Base-by-base conservation (phyloP, 495 filamentous ascomycete species). In the Geopyxis carbonaria region DNA sequence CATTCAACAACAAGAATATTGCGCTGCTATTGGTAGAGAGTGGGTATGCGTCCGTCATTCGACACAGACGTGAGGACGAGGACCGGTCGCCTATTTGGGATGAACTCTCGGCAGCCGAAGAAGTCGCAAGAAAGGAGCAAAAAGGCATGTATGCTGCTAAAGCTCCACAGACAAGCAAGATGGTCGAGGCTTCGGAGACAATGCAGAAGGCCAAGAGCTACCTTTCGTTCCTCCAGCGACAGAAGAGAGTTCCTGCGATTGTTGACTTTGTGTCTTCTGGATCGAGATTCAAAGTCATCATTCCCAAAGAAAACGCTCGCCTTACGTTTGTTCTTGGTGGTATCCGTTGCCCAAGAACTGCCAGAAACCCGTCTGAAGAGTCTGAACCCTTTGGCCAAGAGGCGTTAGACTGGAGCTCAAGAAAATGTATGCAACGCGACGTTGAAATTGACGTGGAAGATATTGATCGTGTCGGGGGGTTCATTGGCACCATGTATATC, bases 251-350 rank as follows among this genome's bases (percentile, higher is more conserved):
- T n/a, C 84, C 91, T 2, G 91, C 79, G 5, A 62, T 99, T 45
- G 87, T 99, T 31, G 91, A 99, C 56, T 99, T 84, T 55, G 89
- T 93, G 64, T 93, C 93, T 61, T 83, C 82, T 10, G 91, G 80
- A 22, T 92, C 86, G 18, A 75, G 91, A 38, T 99, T 99, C 60
- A 89, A 80, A 21, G 67, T 99, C 31, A 66, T 99, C 4, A 72
- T 99, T 24, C 91, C 91, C 20, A 76, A 85, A 16, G 91, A 95
- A 56, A 82, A 83, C 50, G 79, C 80, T 57, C 94, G 93, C 62
- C 65, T 99, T 49, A 99, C 85, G 1, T 78, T 99, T 45, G 85
- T 99, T 1, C 75, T 99, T 35, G 86, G 79, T 22, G 89, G 91
- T 34, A 84, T 99, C 43, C 83, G 83, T 37, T 81, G 82, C n/a